Conservation (phyloP, 78 protist species). For the Protostelium mycophagum region DNA sequence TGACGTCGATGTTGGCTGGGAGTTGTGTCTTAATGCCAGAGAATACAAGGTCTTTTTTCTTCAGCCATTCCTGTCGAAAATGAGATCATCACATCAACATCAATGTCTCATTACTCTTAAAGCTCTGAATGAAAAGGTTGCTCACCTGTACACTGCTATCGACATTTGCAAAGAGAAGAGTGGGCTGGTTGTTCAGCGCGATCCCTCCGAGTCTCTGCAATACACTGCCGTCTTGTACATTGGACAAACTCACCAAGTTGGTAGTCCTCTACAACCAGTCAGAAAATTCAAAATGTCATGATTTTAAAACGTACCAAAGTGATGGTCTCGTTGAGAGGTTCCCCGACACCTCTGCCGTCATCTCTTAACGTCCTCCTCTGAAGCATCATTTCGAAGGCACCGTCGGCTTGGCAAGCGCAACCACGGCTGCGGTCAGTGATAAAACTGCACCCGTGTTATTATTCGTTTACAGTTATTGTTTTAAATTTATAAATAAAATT, state of each 20-base stretch:
- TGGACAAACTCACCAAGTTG: not conserved
- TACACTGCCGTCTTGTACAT: not conserved
- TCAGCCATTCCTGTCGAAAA: too few species aligned
- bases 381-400: conserved; percentile 82
- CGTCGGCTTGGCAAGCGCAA: conserved; percentile 39
- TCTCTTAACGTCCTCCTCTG: conserved; percentile 74
- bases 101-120: too few species aligned
- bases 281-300: too few species aligned
- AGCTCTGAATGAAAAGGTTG: too few species aligned
- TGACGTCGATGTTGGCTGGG: not conserved
- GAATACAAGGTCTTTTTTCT: not conserved
- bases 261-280: too few species aligned
- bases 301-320: too few species aligned
- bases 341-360: conserved; percentile 85
- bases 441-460: conserved; percentile 38
- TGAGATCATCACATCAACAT: not conserved
- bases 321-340: conserved; percentile 82
- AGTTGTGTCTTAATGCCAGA: not conserved
- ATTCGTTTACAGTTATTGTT: too few species aligned
- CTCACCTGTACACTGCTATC: not conserved
- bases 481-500: too few species aligned
- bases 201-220: not conserved
- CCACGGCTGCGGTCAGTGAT: conserved; percentile 60
- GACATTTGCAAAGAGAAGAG: not conserved
- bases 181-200: not conserved